Base-by-base conservation (phyloP, 345 rosid species). In the Combretum micranthum region DNA sequence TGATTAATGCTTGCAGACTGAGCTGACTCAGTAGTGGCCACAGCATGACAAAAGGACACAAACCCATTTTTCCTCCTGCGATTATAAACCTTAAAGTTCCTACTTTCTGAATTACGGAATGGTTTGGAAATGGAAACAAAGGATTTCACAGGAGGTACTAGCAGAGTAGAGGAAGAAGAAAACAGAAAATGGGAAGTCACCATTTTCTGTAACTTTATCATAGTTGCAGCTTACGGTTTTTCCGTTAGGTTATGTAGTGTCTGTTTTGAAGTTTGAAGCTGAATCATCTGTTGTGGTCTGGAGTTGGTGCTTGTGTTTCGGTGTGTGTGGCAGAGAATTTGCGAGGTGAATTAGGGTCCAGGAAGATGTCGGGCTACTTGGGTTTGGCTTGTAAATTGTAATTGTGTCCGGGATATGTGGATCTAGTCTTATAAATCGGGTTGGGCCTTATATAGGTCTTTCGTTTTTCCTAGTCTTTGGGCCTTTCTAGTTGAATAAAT, bases 11-110 rank as follows among this genome's bases (percentile, higher is more conserved):
- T 44, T 1, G 72, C 72, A n/a, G 86, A 53, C 61, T 64, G 75
- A 47, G 83, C 68, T 3, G 79, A 77, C 53, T 75, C 86, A 1
- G 86, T 75, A 45, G 88, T 75, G 50, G 88, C 86, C 37, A 80
- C 81, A 7, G 83, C 56, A 8, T 53, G 74, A 61, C 81, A 70
- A n/a, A 76, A 56, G 0, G 71, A 21, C 54, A 78, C 70, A 55
- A 68, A 16, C 7, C 57, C 76, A 64, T 63, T 65, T 16, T 59
- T 62, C 39, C 57, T 66, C 49, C 66, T 60, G 55, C 65, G 39
- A 32, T 32, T 51, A 64, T 65, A 26, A 26, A 43, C 55, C 23
- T 47, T 63, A 37, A 50, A n/a, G 14, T 37, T 37, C 48, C 48
- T 4, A 20, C 37, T 25, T 21, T 55, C 57, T 46, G 44, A 12